These are phyloP conservation scores for Nicotiana tomentosiformis DNA, from an alignment of 257 asterid species.

Conservation along the genomic window DNA sequence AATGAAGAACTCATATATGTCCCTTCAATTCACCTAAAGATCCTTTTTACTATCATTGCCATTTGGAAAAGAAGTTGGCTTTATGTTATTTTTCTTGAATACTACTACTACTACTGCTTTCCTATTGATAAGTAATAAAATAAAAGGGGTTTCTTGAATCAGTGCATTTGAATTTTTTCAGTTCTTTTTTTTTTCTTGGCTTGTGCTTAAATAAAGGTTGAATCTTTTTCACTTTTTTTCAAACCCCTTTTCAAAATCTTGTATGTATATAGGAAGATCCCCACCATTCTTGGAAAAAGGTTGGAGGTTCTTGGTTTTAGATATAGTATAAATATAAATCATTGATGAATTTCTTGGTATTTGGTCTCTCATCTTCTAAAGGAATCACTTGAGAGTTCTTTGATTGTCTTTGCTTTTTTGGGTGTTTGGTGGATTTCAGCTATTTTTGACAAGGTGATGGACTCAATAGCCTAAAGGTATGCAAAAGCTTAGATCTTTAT, in stretches of 20 bases:
- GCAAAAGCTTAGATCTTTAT: slow-evolving; percentile 12
- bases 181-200: slow-evolving; percentile 11
- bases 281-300: slow-evolving; percentile 27
- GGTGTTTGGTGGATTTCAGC: slow-evolving; percentile 4
- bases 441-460: slow-evolving; percentile 22
- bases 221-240: slow-evolving; percentile 12
- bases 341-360: slow-evolving; percentile 26
- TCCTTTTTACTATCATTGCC: slow-evolving; percentile 25
- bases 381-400: slow-evolving; percentile 40
- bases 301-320: slow-evolving; percentile 13
- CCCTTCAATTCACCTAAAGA: slow-evolving; percentile 27
- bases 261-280: slow-evolving; percentile 25
- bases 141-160: slow-evolving; percentile 31
- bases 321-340: not conserved
- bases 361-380: slow-evolving; percentile 42
- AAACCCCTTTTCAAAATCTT: slow-evolving; percentile 19
- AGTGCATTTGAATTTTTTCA: slow-evolving; percentile 30
- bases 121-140: not conserved
- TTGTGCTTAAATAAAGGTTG: slow-evolving; percentile 20
- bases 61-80: slow-evolving; percentile 18
- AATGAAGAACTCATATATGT: slow-evolving; percentile 31
- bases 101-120: not conserved
- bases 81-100: not conserved
- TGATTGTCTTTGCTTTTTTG: slow-evolving; percentile 20
- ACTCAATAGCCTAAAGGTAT: slow-evolving; percentile 42